Evolutionary conservation across 1,284 basidiomycete genomes (phyloP), one percentile per base, ranked within the genome.

Genomic region (Ustilago cynodontis): DNA sequence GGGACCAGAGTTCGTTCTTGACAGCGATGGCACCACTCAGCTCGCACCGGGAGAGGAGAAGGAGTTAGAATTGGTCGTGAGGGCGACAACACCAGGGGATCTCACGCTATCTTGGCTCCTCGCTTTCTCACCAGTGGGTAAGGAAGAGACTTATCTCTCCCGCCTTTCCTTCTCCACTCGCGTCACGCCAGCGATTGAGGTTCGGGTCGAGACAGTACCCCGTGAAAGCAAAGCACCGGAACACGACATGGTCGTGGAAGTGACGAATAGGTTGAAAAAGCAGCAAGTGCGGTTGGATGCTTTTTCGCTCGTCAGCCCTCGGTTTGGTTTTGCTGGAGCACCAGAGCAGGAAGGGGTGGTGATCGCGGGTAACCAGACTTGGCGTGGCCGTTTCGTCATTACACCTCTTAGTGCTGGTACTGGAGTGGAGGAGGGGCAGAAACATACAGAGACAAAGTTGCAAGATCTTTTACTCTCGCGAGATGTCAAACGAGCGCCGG

Each of bases 21-120:
- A 57, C 11, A 3, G 4, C 0, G 53, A 65, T 2, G 59, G 45
- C 2, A 37, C 39, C 0, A 39, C 26, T 1, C 10, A 14, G 45
- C 49, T 81, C 1, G 41, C 47, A 3, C 52, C 73, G 26, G 80
- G 73, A 2, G 58, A 80, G 31, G 68, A 80, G 50, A 43, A 54
- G 1, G 57, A 74, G 31, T 56, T 56, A 5, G 11, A 13, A 1
- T 16, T 77, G 14, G 8, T 57, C 1, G 31, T 81, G 6, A 56
- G 59, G 14, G 51, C 74, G 1, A 43, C 26, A 0, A 45, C 50
- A 7, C 22, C 47, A 2, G 78, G 78, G 0, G 43, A 39, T 1
- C 31, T 65, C 0, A 55, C 50, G 7, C 41, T 71, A 2, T 63
- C 59, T 1, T 79, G 80, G 63, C 57, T 79, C 57, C 8, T 70